Evolutionary conservation across 208 protist species (phyloP), one percentile per base, ranked within the genome.

Genomic region (Trypanosoma scelopori): DNA sequence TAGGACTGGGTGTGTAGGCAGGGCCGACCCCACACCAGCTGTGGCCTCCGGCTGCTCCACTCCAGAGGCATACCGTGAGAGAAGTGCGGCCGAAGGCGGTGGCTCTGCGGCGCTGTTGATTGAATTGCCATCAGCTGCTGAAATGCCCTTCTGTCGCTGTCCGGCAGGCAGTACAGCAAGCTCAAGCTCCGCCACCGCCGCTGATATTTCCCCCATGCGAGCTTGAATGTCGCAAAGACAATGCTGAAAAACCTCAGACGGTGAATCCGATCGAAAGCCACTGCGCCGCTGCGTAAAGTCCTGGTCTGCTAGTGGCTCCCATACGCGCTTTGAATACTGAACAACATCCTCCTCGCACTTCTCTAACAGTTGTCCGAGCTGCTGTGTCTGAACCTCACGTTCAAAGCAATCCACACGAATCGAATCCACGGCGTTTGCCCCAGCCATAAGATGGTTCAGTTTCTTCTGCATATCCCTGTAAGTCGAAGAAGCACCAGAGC

Each of bases 341-440:
- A 67, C 69, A 46, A 93, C 64, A 11, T 73, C 56, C 20, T 77
- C 64, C 61, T 93, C 83, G 42, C 85, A 79, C 46, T 69, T 65
- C 23, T 90, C 83, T n/a, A 88, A 59, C 1, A 74, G 51, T 52
- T 78, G 50, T 50, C 76, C 53, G 50, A 88, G 74, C 18, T 71
- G 62, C 18, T 79, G 69, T 27, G 72, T 71, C 41, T 89, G 79
- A 58, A 76, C 64, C 42, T 87, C 87, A 45, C 82, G 81, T 25
- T 82, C 69, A 39, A 80, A 81, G 61, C 87, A 89, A 49, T 76
- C 64, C 48, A 87, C 87, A 20, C 71, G 81, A 25, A 90, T 76
- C 22, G 74, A 52, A 46, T 85, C 77, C 35, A 89, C 83, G 5
- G 86, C 78, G 46, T 75, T 65, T 25, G 72, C 61, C 0, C 76